phyloP scores from a whole-genome alignment of 73 alveolate genomes.

The Stentor coeruleus region DNA sequence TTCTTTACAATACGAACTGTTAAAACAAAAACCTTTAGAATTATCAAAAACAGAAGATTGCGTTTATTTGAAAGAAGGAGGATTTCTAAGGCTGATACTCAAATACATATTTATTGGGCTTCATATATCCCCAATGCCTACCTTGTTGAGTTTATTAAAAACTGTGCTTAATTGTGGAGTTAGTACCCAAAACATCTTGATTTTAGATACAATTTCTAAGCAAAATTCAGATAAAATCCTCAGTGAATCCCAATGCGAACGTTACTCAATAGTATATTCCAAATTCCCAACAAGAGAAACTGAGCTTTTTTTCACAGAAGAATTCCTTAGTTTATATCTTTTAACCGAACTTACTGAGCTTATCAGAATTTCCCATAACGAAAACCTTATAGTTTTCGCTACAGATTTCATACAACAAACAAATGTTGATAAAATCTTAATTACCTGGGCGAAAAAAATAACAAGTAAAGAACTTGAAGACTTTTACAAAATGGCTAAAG shows the following conservation, averaged over 20 bases:
- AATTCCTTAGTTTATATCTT: neutral
- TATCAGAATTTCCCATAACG: neutral
- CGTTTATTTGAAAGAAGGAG: neutral
- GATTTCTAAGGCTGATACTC: neutral
- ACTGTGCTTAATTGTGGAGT: neutral
- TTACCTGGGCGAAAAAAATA: neutral
- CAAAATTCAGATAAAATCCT: neutral
- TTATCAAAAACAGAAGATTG: neutral
- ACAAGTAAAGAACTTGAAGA: neutral
- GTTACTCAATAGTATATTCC: neutral
- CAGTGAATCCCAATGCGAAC: neutral
- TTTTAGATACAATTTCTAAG: neutral
- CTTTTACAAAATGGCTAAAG: neutral
- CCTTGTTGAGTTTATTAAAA: neutral
- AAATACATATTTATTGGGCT: neutral
- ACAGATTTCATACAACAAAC: neutral
- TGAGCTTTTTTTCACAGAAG: neutral
- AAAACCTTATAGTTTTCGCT: neutral
- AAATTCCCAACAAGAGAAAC: neutral
- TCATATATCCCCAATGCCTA: neutral
- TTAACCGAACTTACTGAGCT: conserved; percentile 1
- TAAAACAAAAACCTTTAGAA: neutral
- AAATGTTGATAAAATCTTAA: neutral
- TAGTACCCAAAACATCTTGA: neutral
- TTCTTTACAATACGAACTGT: neutral